Conservation (phyloP, 2,329 filamentous ascomycete species). For the Exophiala mesophila region DNA sequence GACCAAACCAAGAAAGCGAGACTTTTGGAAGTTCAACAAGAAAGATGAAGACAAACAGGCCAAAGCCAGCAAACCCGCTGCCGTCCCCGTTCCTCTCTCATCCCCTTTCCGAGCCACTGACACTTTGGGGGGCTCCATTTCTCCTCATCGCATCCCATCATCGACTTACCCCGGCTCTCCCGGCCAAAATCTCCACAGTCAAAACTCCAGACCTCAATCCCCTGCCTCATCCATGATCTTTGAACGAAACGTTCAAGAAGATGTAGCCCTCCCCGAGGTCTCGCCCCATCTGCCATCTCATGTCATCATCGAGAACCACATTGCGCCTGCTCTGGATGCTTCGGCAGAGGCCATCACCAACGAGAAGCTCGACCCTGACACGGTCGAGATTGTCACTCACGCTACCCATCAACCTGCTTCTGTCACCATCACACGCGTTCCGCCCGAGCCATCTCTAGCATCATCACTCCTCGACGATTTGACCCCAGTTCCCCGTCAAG, state of each 20-base stretch:
- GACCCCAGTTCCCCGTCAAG: constrained; percentile 43
- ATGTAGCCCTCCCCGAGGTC: constrained; percentile 58
- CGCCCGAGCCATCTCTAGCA: constrained; percentile 32
- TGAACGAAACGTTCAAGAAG: constrained; percentile 89
- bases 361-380: constrained; percentile 74
- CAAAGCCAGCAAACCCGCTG: constrained; percentile 29
- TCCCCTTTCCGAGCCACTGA: constrained; percentile 30
- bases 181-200: constrained; percentile 56
- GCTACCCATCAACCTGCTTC: constrained; percentile 74
- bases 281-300: constrained; percentile 88
- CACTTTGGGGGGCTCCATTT: constrained; percentile 44
- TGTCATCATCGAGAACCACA: constrained; percentile 90
- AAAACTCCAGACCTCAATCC: constrained; percentile 70
- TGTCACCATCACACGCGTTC: constrained; percentile 56
- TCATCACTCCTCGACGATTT: constrained; percentile 49
- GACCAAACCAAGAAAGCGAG: constrained; percentile 49
- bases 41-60: constrained; percentile 48
- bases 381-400: constrained; percentile 89
- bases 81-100: constrained; percentile 21
- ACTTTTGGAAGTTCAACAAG: constrained; percentile 59
- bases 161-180: constrained; percentile 58
- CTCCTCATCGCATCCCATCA: constrained; percentile 31
- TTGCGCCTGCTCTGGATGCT: constrained; percentile 84
- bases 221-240: constrained; percentile 77
- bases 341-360: constrained; percentile 91